A percentile compares a stretch with the other conserved stretches of the same genome.
Conservation (phyloP, 2,329 filamentous ascomycete species). For the Scedosporium boydii region DNA sequence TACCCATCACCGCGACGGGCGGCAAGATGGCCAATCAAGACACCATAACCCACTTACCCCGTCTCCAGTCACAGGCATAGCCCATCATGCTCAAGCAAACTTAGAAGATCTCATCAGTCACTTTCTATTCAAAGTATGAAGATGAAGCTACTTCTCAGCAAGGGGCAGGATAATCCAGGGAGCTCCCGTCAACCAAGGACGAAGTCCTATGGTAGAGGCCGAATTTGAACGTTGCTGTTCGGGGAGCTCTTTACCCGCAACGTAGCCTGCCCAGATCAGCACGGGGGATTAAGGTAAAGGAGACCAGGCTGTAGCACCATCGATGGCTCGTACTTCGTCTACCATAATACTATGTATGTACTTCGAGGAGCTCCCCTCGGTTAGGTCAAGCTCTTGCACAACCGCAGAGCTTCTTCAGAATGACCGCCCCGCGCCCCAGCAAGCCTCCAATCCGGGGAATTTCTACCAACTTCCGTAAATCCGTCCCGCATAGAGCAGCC, state of each 20-base stretch:
- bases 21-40: constrained; percentile 21
- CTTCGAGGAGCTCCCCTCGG: no score
- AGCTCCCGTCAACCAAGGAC: no score
- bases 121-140: neutral
- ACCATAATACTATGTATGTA: no score
- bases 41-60: neutral
- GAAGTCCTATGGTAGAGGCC: no score
- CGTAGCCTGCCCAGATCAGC: neutral
- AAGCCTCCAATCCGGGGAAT: neutral
- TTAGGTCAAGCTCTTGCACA: no score
- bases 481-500: neutral
- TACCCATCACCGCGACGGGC: constrained; percentile 21
- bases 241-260: neutral
- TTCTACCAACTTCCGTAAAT: neutral
- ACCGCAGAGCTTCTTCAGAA: no score
- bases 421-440: no score
- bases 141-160: no score
- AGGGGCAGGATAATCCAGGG: no score
- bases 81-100: neutral
- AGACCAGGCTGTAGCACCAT: neutral
- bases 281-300: neutral
- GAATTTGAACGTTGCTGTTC: neutral
- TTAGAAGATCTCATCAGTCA: neutral
- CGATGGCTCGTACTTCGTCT: no score
- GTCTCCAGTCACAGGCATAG: neutral